Evolutionary conservation across 2,329 filamentous ascomycete genomes (phyloP), one percentile per base, ranked within the genome.

Genomic region (Myriosclerotinia scirpicola): DNA sequence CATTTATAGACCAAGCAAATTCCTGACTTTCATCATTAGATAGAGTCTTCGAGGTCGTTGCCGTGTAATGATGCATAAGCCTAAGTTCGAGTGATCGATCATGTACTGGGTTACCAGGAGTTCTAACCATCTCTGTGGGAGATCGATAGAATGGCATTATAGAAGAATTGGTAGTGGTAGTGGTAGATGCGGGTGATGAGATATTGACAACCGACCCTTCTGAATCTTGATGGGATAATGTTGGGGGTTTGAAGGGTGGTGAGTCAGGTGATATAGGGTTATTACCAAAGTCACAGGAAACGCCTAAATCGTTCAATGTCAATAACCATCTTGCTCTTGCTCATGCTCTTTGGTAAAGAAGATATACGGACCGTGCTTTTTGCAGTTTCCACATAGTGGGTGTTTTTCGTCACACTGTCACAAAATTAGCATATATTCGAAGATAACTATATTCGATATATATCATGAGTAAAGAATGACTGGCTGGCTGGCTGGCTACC

Each of bases 21-120:
- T 85, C 81, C 55, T 83, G 82, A 12, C 80, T 82, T 67, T 81
- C 81, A 63, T 83, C 81, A 38, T 85, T 80, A 14, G 75, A 71
- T 26, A 90, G 80, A 0, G 87, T 89, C 69, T 85, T 82, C 70
- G 82, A 84, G 0, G 86, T 89, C 68, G 81, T 79, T 48, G 83
- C 83, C 8, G 85, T 87, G 73, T 86, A 90, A 67, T 89, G 85
- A 73, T 90, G 87, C 77, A 89, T 83, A 44, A 90, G 79, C 59
- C 82, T 83, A 67, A 90, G 79, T 75, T 90, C 87, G 68, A 88
- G 78, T 69, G 66, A 50, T 34, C 75, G 72, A 38, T 70, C 69
- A 40, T 68, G n/a, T 67, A 67, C n/a, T 34, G 54, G 17, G 42
- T 65, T 65, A 42, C 54, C 14, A 55, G 67, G 53, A 3, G 66